Evolutionary conservation across 352 stramenopile species (phyloP).

Genomic region (Pelagophyceae sp.): DNA sequence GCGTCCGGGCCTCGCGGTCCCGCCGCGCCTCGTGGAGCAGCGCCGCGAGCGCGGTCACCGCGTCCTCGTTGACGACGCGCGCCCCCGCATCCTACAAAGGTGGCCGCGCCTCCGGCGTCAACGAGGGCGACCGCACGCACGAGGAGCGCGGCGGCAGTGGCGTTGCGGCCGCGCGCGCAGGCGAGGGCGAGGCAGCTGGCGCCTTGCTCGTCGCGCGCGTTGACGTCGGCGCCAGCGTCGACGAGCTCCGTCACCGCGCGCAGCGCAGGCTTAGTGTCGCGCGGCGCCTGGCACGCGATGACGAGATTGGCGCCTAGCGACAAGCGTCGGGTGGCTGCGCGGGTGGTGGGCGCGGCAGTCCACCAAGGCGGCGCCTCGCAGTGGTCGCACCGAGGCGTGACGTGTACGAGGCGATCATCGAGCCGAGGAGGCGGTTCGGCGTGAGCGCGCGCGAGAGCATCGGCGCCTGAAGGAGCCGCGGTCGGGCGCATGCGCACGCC

Average conservation of each 20-base stretch:
- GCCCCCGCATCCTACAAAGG: neutral
- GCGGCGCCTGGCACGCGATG: neutral
- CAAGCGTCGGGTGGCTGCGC: too few species aligned
- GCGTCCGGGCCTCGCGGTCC: neutral
- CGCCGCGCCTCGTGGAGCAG: neutral
- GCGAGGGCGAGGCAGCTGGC: neutral
- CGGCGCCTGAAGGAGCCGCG: too few species aligned
- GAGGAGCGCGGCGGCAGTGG: neutral
- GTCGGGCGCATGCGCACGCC: too few species aligned
- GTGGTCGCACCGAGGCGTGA: neutral
- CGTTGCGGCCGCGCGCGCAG: neutral
- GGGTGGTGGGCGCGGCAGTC: too few species aligned
- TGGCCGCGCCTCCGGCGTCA: neutral
- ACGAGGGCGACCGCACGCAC: neutral
- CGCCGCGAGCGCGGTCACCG: neutral
- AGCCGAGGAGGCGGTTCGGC: constrained; percentile 27
- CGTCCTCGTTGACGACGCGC: neutral
- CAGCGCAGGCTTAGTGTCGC: neutral
- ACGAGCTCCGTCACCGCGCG: neutral
- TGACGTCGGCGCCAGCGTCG: neutral
- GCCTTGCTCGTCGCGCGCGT: neutral
- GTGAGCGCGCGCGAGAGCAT: constrained; percentile 20
- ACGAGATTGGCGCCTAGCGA: neutral
- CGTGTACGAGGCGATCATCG: constrained; percentile 15
- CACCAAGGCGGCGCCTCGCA: too few species aligned